phyloP scores from a whole-genome alignment of 805 yeast genomes.

The Starmera caribaea region DNA sequence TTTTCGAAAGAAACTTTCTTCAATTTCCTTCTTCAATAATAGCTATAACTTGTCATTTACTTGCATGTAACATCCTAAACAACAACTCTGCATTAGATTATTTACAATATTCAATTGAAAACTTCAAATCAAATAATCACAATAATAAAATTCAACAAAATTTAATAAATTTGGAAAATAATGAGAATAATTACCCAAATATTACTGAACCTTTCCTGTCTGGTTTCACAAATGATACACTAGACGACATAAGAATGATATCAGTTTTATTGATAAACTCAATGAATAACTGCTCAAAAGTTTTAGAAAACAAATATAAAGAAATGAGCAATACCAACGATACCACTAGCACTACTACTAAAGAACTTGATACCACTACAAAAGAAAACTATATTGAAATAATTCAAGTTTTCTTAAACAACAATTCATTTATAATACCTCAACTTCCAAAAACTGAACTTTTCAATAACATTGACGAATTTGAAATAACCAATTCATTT shows the following conservation, averaged over 20 bases:
- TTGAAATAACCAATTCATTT: conserved; percentile 2
- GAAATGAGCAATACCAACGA: neutral
- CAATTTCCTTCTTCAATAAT: conserved; percentile 35
- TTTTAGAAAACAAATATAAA: conserved; percentile 14
- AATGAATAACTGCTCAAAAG: conserved; percentile 12
- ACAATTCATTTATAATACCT: conserved; percentile 11
- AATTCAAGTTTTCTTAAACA: conserved; percentile 20
- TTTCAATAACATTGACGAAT: conserved; percentile 7
- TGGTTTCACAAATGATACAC: conserved; percentile 12
- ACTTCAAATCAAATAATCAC: conserved; percentile 8
- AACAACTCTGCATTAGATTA: conserved; percentile 13
- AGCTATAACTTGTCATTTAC: conserved; percentile 37
- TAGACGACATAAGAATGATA: conserved; percentile 7
- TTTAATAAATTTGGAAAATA: conserved; percentile 13
- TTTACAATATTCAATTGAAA: conserved; percentile 9
- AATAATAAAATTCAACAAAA: conserved; percentile 15
- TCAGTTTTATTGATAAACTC: conserved; percentile 9
- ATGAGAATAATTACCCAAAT: conserved; percentile 16
- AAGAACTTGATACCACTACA: neutral
- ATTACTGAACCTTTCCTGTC: conserved; percentile 16
- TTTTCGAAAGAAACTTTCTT: conserved; percentile 40
- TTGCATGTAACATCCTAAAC: conserved; percentile 42
- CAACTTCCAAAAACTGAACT: conserved; percentile 6
- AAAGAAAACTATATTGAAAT: conserved; percentile 19
- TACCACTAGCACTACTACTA: no score